Evolutionary conservation across 352 stramenopile species (phyloP).

Genomic region (Paralagenidium karlingii): DNA sequence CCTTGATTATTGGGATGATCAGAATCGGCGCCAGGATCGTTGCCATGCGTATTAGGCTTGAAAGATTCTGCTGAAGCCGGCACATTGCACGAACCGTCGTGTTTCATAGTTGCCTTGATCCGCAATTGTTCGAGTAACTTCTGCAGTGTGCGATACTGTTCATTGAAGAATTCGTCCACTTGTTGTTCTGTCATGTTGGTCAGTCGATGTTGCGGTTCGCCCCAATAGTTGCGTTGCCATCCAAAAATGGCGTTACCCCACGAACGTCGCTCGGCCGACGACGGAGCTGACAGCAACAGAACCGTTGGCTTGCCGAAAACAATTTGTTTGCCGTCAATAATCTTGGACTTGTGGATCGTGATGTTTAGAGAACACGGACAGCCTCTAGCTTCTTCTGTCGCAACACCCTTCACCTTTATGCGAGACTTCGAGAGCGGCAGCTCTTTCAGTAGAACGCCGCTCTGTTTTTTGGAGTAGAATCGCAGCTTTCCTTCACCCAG

Average conservation of each 20-base stretch:
- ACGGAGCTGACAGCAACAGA: slow-evolving; percentile 53
- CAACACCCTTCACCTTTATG: slow-evolving; percentile 65
- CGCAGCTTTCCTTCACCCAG: slow-evolving; percentile 59
- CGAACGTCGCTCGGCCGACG: slow-evolving; percentile 60
- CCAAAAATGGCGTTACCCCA: slow-evolving; percentile 82
- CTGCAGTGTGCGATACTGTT: too few species aligned
- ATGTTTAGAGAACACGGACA: slow-evolving; percentile 73
- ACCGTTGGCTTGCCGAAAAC: slow-evolving; percentile 38
- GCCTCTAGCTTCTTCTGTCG: slow-evolving; percentile 48
- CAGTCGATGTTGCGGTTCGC: too few species aligned
- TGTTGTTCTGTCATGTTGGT: too few species aligned
- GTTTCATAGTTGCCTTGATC: too few species aligned
- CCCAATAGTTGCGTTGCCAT: slow-evolving; percentile 82
- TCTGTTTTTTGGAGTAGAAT: slow-evolving; percentile 54
- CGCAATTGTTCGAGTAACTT: too few species aligned
- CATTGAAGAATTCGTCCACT: too few species aligned
- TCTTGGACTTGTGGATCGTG: slow-evolving; percentile 49
- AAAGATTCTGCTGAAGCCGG: too few species aligned
- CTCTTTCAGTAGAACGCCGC: slow-evolving; percentile 48
- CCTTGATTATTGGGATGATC: too few species aligned
- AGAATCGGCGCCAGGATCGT: too few species aligned
- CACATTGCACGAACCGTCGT: too few species aligned
- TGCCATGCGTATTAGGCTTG: too few species aligned
- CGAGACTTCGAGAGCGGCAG: slow-evolving; percentile 55
- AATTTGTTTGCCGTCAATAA: slow-evolving; percentile 52